Evolutionary conservation across 306 rosid species (phyloP), one percentile per base, ranked within the genome.

Genomic region (Gastrolobium bilobum): DNA sequence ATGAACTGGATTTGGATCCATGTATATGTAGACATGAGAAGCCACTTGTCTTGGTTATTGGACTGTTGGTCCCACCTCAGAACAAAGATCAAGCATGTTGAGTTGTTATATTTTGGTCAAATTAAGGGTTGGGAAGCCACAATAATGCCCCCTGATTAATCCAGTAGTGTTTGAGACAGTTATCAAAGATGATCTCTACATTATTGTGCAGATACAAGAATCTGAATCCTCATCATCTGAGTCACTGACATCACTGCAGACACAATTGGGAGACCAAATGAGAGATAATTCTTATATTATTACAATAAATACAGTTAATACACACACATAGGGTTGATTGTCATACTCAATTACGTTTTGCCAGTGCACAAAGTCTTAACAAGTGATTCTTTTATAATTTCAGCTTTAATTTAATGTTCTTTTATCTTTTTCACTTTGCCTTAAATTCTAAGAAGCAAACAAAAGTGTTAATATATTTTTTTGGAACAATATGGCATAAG

Each of bases 191-290:
- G 80, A 75, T 72, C 85, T 83, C 89, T 92, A 92, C 97, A 92
- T 92, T 75, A 92, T 76, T 63, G 81, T 42, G 69, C 97, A 92
- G 79, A 90, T 87, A 83, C 97, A 92, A 84, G 95, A 83, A 87
- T 92, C 97, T 5, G 79, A 38, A 53, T 90, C 95, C 39, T 86
- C 97, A 5, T 89, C 95, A 44, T 92, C 97, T 35, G 95, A 90
- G 80, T 90, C 95, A 26, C 97, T 90, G 58, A 79, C 85, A 47
- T 90, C 97, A 51, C 97, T 92, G 95, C 93, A 89, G 47, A 81
- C 62, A 88, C 40, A 82, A 75, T 72, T 64, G 73, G 42, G 72
- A 85, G 68, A 71, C 52, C 26, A 52, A 77, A 76, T 46, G 58
- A 59, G 29, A 87, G 78, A 73, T 2, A 51, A 51, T 59, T 31